phyloP scores from a whole-genome alignment of 2,329 filamentous ascomycete species.

The Colletotrichum tofieldiae region DNA sequence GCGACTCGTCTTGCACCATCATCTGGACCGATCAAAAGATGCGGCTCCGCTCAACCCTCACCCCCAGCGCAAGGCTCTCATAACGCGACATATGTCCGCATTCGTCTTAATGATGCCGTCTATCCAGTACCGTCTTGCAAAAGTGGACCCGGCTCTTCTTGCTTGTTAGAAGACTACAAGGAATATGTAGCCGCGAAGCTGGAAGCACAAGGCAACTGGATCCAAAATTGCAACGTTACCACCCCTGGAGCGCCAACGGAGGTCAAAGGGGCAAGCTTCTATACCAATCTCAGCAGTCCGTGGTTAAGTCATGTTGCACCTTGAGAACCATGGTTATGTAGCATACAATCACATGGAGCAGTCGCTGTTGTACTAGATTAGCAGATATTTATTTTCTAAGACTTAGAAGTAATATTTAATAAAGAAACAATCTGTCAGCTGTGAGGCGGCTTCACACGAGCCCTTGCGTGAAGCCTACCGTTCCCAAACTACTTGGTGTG shows the following conservation, averaged over 20 bases:
- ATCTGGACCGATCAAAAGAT: background rate
- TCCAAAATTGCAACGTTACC: constrained; percentile 64
- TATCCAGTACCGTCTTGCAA: constrained; percentile 72
- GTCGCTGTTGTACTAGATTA: background rate
- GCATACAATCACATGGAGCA: background rate
- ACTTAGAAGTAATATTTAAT: background rate
- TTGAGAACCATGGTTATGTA: background rate
- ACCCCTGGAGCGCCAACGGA: constrained; percentile 55
- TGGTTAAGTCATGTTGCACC: constrained; percentile 35
- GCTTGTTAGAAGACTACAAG: constrained; percentile 63
- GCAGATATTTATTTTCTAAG: background rate
- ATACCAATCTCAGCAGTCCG: constrained; percentile 56
- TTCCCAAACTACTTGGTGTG: too few species aligned
- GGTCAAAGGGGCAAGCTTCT: constrained; percentile 65
- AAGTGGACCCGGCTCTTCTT: constrained; percentile 69
- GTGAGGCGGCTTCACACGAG: background rate
- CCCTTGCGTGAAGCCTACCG: too few species aligned
- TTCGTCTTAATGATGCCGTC: constrained; percentile 74
- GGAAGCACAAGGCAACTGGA: constrained; percentile 65
- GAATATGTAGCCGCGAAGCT: constrained; percentile 62
- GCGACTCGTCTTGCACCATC: background rate
- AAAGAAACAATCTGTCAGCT: background rate
- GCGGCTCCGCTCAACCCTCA: constrained; percentile 2
- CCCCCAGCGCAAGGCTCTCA: constrained; percentile 30
- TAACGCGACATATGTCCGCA: constrained; percentile 66